Conservation (phyloP, 495 filamentous ascomycete genomes). For the Xylaria scruposa region DNA sequence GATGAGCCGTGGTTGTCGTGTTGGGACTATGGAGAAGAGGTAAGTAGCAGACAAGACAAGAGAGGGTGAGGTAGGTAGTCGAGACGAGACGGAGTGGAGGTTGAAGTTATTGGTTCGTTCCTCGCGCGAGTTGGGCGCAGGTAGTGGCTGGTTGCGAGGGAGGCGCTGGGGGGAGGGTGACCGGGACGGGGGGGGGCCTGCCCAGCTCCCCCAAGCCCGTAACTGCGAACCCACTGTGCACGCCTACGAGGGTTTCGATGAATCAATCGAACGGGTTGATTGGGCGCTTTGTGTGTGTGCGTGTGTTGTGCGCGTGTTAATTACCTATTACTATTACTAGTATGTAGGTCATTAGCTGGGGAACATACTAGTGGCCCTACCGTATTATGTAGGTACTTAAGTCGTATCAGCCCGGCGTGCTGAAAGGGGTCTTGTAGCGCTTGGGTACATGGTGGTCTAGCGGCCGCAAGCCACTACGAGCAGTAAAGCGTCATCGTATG, state of each 20-base stretch:
- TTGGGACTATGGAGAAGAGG: constrained; percentile 15
- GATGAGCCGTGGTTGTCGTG: constrained; percentile 29
- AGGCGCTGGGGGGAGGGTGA: constrained; percentile 3
- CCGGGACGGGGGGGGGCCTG: constrained; percentile 14
- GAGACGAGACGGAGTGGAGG: constrained; percentile 24
- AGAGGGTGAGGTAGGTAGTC: constrained; percentile 15
- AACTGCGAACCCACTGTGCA: background rate
- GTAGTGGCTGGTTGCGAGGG: constrained; percentile 22
- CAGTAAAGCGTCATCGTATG: background rate
- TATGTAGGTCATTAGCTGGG: background rate
- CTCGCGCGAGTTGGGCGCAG: constrained; percentile 20
- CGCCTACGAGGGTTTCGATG: background rate
- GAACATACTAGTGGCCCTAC: background rate
- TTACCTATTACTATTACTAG: background rate
- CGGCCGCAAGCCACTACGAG: background rate
- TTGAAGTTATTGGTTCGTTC: constrained; percentile 25
- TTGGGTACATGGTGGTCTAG: background rate
- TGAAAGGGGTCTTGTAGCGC: background rate
- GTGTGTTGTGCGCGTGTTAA: constrained; percentile 4
- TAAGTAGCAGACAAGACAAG: constrained; percentile 18
- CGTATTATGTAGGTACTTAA: background rate
- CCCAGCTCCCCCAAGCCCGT: background rate
- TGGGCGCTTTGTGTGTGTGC: constrained; percentile 3
- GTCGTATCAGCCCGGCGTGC: background rate
- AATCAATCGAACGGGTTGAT: constrained; percentile 4